Percentiles rank a stretch among this genome's conserved stretches.
Conservation (phyloP, 371 early-diverging fungal genomes). For the Mucor circinelloides region DNA sequence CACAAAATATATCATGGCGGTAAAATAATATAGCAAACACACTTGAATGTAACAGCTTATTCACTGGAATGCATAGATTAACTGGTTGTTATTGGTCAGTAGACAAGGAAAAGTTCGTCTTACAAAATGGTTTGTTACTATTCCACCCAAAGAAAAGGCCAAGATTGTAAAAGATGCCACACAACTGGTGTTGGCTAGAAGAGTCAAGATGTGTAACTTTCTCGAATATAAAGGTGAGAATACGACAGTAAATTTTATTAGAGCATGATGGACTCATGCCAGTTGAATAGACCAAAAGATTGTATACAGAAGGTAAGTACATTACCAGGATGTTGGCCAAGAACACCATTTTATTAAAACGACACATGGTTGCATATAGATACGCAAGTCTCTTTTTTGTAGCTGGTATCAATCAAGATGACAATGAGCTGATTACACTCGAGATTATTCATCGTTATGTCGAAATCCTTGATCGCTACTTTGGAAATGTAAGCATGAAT, state of each 20-base stretch:
- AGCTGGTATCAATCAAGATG: constrained; percentile 87
- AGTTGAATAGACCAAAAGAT: constrained; percentile 79
- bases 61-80: constrained; percentile 52
- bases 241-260: too few relatives aligned
- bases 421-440: constrained; percentile 92
- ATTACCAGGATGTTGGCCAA: background rate
- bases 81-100: constrained; percentile 70
- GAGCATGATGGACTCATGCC: background rate
- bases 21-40: background rate
- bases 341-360: background rate
- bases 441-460: constrained; percentile 98
- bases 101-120: constrained; percentile 90
- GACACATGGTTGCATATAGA: constrained; percentile 54
- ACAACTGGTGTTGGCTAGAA: constrained; percentile 85
- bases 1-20: background rate
- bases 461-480: constrained; percentile 95
- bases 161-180: constrained; percentile 95
- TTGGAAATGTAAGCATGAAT: constrained; percentile 80
- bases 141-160: constrained; percentile 88
- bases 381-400: constrained; percentile 96
- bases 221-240: constrained; percentile 89
- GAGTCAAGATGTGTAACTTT: constrained; percentile 97
- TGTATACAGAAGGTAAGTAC: constrained; percentile 73
- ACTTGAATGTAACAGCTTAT: background rate
- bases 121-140: constrained; percentile 94